A percentile compares a stretch with the other conserved stretches of the same genome.
Evolutionary conservation across 106 monocot species (phyloP).

Genomic region (Xerophyta viscosa): DNA sequence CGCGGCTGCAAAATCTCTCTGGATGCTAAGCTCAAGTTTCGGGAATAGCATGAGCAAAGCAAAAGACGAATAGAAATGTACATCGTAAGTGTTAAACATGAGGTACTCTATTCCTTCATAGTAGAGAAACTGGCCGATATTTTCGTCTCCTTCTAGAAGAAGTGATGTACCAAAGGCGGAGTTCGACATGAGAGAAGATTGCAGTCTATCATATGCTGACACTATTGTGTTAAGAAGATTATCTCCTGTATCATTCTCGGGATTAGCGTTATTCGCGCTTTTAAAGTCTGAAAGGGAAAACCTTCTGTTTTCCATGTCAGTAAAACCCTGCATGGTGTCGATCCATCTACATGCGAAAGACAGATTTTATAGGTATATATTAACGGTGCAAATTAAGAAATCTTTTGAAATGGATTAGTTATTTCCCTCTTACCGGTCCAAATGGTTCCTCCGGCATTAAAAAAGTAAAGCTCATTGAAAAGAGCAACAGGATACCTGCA

Average conservation of each 20-base stretch:
- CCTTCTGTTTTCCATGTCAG: conserved; percentile 48
- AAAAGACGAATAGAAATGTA: conserved; percentile 95
- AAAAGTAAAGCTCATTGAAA: conserved; percentile 96
- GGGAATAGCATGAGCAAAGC: conserved; percentile 22
- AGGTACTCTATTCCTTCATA: conserved; percentile 87
- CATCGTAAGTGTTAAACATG: conserved; percentile 99
- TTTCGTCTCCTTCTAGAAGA: conserved; percentile 75
- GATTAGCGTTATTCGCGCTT: conserved; percentile 1
- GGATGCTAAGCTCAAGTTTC: conserved; percentile 58
- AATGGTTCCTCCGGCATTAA: conserved; percentile 94
- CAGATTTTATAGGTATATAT: no score
- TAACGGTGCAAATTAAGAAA: background rate
- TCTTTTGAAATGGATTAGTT: no score
- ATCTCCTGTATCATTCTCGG: conserved; percentile 30
- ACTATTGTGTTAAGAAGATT: conserved; percentile 67
- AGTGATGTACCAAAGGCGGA: conserved; percentile 66
- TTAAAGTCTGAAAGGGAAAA: conserved; percentile 57
- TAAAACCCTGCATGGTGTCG: conserved; percentile 61
- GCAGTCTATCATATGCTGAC: conserved; percentile 50
- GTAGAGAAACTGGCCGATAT: conserved; percentile 93
- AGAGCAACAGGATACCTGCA: conserved; percentile 85
- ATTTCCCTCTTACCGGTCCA: no score
- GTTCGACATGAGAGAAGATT: conserved; percentile 35
- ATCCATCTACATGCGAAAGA: conserved; percentile 90
- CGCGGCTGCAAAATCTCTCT: conserved; percentile 65